A percentile compares a stretch with the other conserved stretches of the same genome.
These are phyloP conservation scores for Fusarium palustre DNA, from an alignment of 2,329 filamentous ascomycete species.

Conservation along the genomic window DNA sequence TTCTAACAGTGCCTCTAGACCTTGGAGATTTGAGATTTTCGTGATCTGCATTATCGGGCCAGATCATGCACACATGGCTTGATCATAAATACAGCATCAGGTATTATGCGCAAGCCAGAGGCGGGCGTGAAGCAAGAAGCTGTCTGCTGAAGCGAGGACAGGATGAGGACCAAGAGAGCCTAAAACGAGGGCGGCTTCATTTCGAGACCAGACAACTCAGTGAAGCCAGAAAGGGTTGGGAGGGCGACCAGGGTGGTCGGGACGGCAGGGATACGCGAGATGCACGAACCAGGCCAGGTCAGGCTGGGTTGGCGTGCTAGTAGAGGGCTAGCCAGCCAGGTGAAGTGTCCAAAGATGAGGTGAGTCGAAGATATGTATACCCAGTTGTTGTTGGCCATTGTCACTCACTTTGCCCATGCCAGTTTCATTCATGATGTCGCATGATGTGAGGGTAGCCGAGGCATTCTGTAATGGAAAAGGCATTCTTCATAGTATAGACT, in stretches of 20 bases:
- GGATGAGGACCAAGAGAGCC: slow-evolving; percentile 10
- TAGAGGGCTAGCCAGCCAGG: slow-evolving; percentile 5
- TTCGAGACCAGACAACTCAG: slow-evolving; percentile 29
- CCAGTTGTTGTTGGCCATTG: slow-evolving; percentile 18
- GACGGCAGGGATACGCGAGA: slow-evolving; percentile 47
- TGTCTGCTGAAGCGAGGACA: slow-evolving; percentile 1
- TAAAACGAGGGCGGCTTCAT: slow-evolving; percentile 35
- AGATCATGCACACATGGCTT: not conserved
- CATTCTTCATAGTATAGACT: not conserved
- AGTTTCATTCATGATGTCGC: not conserved
- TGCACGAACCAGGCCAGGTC: slow-evolving; percentile 43
- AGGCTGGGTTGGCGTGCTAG: slow-evolving; percentile 32
- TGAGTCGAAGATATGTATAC: slow-evolving; percentile 12
- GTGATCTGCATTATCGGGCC: not conserved
- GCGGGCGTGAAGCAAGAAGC: not conserved
- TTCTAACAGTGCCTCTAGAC: slow-evolving; percentile 10
- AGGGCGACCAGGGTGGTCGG: slow-evolving; percentile 42
- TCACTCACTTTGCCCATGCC: slow-evolving; percentile 5
- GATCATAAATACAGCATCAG: not conserved
- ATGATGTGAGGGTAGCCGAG: not conserved
- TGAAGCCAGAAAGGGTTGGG: slow-evolving; percentile 41
- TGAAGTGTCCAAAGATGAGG: slow-evolving; percentile 37
- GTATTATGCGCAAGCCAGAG: not conserved
- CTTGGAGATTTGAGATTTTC: slow-evolving; percentile 5
- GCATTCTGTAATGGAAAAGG: not conserved